Base-by-base conservation (phyloP, 768 basidiomycete genomes). In the Russula lepida region DNA sequence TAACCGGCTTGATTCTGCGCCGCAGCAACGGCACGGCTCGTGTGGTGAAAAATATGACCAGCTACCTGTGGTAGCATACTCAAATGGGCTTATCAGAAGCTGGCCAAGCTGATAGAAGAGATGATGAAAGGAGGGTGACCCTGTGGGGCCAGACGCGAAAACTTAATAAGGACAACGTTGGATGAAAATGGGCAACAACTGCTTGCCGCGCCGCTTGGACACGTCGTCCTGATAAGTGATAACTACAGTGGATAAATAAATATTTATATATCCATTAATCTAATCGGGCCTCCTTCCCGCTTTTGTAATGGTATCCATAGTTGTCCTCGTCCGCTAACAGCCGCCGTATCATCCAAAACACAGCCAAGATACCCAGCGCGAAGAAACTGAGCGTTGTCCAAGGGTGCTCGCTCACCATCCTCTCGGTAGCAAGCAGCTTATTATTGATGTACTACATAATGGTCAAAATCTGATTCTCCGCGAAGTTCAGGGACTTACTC, bases 11-110 rank as follows among this genome's bases (percentile, higher is more conserved):
- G 88, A 63, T 84, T 84, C 67, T 91, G 88, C 58, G 87, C 85
- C 51, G 84, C 82, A 0, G 86, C 83, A 50, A 84, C 89, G 17
- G 86, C 88, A 68, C 89, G 85, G 15, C 85, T 80, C 0, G 87
- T 88, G 65, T 85, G 84, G 63, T 90, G 82, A 35, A 92, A 74
- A 55, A 92, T 77, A 54, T 86, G 83, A n/a, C 84, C 86, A 32
- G 88, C 85, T 74, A 88, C 85, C 73, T 90, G 89, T 54, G 90
- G 89, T 69, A 93, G 76, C 90, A 92, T 92, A 35, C 21, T 64
- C 33, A 33, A 41, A 35, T 53, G 48, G 52, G 56, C 52, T 41
- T 5, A 9, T 58, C 59, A 60, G 63, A 43, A 21, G 30, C 39
- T 39, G 52, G 21, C 25, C 13, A 27, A 44, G 21, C 11, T 47